Evolutionary conservation across 768 basidiomycete species (phyloP), one percentile per base, ranked within the genome.

Genomic region (Trametes maxima): DNA sequence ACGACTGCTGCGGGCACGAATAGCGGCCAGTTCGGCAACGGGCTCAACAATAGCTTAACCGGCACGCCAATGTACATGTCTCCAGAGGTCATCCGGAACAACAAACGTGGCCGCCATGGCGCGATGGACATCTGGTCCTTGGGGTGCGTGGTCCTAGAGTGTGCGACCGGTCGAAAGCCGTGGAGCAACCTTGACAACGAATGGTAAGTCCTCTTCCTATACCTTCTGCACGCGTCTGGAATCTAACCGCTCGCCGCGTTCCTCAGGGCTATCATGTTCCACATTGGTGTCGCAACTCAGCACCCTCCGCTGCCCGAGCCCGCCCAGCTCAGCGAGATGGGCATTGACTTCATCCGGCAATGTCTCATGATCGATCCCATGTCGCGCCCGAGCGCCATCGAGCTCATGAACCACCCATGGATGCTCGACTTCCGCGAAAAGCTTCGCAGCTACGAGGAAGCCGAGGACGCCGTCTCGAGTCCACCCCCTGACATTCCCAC

Each of bases 11-110:
- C 47, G 12, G 67, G 78, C 36, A 61, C 71, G 16, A 67, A 72
- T 14, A 73, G 68, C 45, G 75, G 78, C 5, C 72, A 81, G 24
- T 50, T 40, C 24, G 64, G 64, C 22, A 53, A 43, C 42, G 85
- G 81, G 35, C 79, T 88, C 75, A 87, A 88, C 71, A 95, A 94
- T 75, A 92, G 91, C 67, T 77, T 99, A 36, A 97, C 95, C 1
- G 96, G 95, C 17, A 99, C 97, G 13, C 97, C 97, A 0, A 98
- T 98, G 96, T 98, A 99, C 75, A 98, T 99, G 94, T 97, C 95
- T 5, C 97, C 97, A 1, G 97, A 99, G 72, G 87, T 97, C 55
- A 98, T 99, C 79, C 93, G 96, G 77, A 97, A 91, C 68, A 94
- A 96, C 68, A 88, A 83, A 64, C 80, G 87, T 14, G 94, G 95